phyloP scores from a whole-genome alignment of 1,284 basidiomycete genomes.

The Golubevia pallescens region DNA sequence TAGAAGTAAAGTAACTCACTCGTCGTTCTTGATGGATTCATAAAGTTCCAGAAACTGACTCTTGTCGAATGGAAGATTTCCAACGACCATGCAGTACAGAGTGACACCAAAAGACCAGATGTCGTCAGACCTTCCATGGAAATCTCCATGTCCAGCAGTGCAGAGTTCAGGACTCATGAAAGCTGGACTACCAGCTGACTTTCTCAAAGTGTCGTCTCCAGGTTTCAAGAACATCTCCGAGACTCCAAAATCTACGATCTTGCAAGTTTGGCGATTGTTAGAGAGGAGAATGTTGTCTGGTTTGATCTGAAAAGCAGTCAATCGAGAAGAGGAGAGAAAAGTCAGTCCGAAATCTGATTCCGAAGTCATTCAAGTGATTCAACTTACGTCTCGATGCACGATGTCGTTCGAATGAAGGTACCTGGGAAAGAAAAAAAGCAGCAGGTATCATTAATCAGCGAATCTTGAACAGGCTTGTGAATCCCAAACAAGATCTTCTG shows the following conservation, averaged over 20 bases:
- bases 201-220: constrained; percentile 66
- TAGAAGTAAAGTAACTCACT: constrained; percentile 11
- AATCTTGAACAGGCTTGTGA: no score
- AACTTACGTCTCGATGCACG: constrained; percentile 47
- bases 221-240: constrained; percentile 68
- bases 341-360: no score
- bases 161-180: constrained; percentile 70
- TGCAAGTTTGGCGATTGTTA: constrained; percentile 67
- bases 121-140: constrained; percentile 68
- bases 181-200: constrained; percentile 68
- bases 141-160: constrained; percentile 29
- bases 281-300: constrained; percentile 69
- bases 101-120: constrained; percentile 71
- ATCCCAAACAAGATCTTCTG: background rate
- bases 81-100: constrained; percentile 69
- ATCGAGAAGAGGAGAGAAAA: no score
- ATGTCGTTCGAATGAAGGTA: constrained; percentile 60
- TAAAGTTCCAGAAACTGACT: constrained; percentile 68
- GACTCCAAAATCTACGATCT: constrained; percentile 71
- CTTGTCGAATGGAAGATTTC: constrained; percentile 68
- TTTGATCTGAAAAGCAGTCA: constrained; percentile 64
- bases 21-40: constrained; percentile 66
- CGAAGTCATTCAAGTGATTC: background rate
- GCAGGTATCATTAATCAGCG: background rate
- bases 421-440: background rate